These are phyloP conservation scores for Diplogelasinospora grovesii DNA, from an alignment of 495 filamentous ascomycete genomes.

Conservation along the genomic window DNA sequence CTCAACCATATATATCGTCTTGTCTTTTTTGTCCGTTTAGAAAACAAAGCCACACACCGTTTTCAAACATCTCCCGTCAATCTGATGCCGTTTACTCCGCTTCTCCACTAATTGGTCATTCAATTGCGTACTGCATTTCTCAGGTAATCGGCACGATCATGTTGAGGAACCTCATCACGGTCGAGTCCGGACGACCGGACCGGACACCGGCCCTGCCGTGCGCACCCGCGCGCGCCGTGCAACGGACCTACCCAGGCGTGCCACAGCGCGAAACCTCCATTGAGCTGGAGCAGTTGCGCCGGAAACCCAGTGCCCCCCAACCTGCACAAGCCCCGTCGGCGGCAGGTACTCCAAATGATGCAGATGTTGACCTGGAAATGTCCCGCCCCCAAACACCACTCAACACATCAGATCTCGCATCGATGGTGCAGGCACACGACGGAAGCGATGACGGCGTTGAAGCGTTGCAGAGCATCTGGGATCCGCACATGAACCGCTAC, in stretches of 20 bases:
- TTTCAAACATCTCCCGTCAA: no score
- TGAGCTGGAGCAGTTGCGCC: slow-evolving; percentile 26
- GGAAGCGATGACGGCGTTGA: slow-evolving; percentile 8
- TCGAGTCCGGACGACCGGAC: no score
- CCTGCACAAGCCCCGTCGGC: background rate
- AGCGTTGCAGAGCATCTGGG: slow-evolving; percentile 11
- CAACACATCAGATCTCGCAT: slow-evolving; percentile 33
- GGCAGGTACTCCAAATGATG: slow-evolving; percentile 31
- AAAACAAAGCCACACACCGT: no score
- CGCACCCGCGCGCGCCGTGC: slow-evolving; percentile 29
- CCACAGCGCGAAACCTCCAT: slow-evolving; percentile 22
- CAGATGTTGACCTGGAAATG: slow-evolving; percentile 24
- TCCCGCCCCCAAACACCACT: slow-evolving; percentile 42
- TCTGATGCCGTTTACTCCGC: no score
- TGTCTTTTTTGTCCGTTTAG: no score
- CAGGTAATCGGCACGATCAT: no score
- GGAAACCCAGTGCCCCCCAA: slow-evolving; percentile 9
- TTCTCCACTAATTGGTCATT: no score
- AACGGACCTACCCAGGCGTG: slow-evolving; percentile 34
- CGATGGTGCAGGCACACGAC: background rate
- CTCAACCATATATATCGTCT: no score
- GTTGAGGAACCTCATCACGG: no score
- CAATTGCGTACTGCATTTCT: no score
- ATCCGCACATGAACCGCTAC: slow-evolving; percentile 33
- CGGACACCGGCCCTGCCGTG: no score